Evolutionary conservation across 2,329 filamentous ascomycete species (phyloP), one percentile per base, ranked within the genome.

Genomic region (Xylaria polymorpha): DNA sequence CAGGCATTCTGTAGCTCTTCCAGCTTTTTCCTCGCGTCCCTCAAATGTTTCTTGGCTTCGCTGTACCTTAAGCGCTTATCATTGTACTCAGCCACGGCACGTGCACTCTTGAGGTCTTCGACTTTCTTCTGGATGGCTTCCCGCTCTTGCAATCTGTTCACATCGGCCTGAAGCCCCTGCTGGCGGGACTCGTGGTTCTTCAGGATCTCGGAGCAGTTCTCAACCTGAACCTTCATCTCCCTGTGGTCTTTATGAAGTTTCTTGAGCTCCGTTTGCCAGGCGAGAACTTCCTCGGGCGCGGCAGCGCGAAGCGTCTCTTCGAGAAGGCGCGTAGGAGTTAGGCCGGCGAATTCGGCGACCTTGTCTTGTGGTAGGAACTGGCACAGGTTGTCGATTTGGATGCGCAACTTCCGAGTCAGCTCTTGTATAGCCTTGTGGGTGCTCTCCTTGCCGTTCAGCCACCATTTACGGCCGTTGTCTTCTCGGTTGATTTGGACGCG

Each of bases 381-480:
- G 79, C 96, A 99, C 1, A 99, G 85, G 74, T 99, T 99, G 83
- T 99, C 96, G 72, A 98, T 93, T 80, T 99, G 96, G 61, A 99
- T 98, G 58, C 91, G 91, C 76, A 97, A 90, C 10, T 85, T 86
- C 68, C 85, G 87, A 69, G 91, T 92, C 58, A 97, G 82, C 10
- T 85, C 81, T 74, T 91, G 85, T 7, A 98, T 86, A 3, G 85
- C 85, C 75, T 90, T 91, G 71, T 90, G 87, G 1, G 85, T 85
- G 5, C 85, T 81, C 64, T 87, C 85, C 71, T 85, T 87, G 48
- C 90, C 90, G 77, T 98, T 91, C 39, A 98, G 79, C 77, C 86
- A 91, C 83, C 92, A 99, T n/a, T 88, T 87, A 39, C 90, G 90
- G 73, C 89, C 92, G 78, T 96, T 97, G 64, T 93, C 92, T 75